phyloP scores from a whole-genome alignment of 1,284 basidiomycete species.

The Nidula niveotomentosa region DNA sequence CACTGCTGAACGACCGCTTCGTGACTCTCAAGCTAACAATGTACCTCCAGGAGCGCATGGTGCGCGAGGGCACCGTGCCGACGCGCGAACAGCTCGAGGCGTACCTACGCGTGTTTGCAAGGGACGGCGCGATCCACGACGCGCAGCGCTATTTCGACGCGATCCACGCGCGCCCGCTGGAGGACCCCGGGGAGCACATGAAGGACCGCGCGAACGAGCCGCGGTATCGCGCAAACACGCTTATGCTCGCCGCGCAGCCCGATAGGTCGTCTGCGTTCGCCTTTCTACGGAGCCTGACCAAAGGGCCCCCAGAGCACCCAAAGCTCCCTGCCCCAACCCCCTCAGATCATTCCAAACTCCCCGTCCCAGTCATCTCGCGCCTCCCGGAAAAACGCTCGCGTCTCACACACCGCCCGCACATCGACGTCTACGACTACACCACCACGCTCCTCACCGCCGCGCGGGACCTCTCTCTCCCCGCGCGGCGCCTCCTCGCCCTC shows the following conservation, averaged over 20 bases:
- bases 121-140: slow-evolving; percentile 37
- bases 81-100: slow-evolving; percentile 41
- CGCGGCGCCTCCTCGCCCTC: slow-evolving; percentile 33
- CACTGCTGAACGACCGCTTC: slow-evolving; percentile 47
- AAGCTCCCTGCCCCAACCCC: slow-evolving; percentile 5
- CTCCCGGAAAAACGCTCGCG: slow-evolving; percentile 1
- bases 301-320: slow-evolving; percentile 13
- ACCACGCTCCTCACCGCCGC: slow-evolving; percentile 31
- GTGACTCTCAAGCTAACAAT: slow-evolving; percentile 48
- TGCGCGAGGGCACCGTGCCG: slow-evolving; percentile 36
- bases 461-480: slow-evolving; percentile 24
- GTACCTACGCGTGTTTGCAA: slow-evolving; percentile 48
- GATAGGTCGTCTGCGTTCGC: slow-evolving; percentile 42
- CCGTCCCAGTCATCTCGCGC: slow-evolving; percentile 8
- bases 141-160: slow-evolving; percentile 36
- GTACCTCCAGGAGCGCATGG: slow-evolving; percentile 43
- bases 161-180: slow-evolving; percentile 25
- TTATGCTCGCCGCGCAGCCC: slow-evolving; percentile 34
- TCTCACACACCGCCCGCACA: not conserved
- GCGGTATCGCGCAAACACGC: slow-evolving; percentile 26
- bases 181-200: slow-evolving; percentile 6
- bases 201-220: slow-evolving; percentile 7
- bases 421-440: slow-evolving; percentile 31
- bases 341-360: not conserved
- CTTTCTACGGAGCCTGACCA: slow-evolving; percentile 37